These are phyloP conservation scores for Davidsoniella eucalypti DNA, from an alignment of 2,329 filamentous ascomycete genomes.

Conservation along the genomic window DNA sequence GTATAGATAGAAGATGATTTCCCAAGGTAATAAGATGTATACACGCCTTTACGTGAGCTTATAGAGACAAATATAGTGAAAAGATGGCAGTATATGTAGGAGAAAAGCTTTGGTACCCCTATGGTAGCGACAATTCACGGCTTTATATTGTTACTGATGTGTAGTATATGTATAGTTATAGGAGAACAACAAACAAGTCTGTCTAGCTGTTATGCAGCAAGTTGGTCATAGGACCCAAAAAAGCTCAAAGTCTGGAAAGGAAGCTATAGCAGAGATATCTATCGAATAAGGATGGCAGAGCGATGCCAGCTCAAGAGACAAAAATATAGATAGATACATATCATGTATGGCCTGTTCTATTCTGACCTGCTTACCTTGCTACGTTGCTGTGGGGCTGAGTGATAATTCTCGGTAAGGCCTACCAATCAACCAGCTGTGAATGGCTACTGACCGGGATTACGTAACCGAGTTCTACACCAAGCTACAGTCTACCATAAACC, in stretches of 20 bases:
- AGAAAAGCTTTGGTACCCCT: background rate
- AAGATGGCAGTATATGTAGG: background rate
- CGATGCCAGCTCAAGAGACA: no score
- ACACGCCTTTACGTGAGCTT: background rate
- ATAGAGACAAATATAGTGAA: background rate
- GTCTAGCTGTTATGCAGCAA: no score
- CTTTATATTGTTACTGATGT: background rate
- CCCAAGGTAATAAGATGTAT: no score
- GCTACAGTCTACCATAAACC: background rate
- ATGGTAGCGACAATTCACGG: background rate
- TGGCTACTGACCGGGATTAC: conserved; percentile 4
- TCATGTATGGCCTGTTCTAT: background rate
- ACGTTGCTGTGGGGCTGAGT: background rate
- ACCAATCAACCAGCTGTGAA: background rate
- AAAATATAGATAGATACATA: no score
- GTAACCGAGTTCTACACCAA: background rate
- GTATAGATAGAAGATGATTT: no score
- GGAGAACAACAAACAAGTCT: no score
- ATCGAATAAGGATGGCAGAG: no score
- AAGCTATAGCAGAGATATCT: no score
- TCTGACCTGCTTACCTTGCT: background rate
- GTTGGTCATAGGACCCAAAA: no score
- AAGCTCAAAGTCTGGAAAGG: no score
- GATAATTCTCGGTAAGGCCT: background rate
- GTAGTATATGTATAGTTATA: background rate